Base-by-base conservation (phyloP, 2,329 filamentous ascomycete genomes). In the Cladosporium sp. region DNA sequence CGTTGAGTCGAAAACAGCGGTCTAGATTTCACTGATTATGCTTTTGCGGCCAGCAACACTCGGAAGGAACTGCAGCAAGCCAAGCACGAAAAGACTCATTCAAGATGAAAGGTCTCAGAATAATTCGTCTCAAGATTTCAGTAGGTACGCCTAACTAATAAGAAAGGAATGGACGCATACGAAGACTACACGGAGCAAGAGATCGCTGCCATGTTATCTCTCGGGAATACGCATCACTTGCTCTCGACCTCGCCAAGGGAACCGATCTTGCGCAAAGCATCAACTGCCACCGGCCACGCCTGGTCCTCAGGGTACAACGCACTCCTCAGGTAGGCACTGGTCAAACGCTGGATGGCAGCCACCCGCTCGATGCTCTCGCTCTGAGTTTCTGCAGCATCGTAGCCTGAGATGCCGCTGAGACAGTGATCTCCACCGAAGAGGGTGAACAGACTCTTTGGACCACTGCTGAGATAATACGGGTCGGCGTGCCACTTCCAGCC, bases 341-440 rank as follows among this genome's bases (percentile, higher is more conserved):
- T 42, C 4, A 49, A 11, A 28, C 46, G 42, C 18, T 49, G 46
- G 1, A 43, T 32, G 3, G 46, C 38, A 34, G 38, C 38, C 14
- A 49, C 38, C 31, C 37, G 33, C 13, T 49, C 37, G 2, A 28
- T n/a, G 9, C 31, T 43, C 11, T 49, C 46, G 10, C 33, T 19
- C 46, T 34, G 14, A 6, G 46, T 49, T 31, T 49, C 46, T 5
- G 14, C 18, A 13, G 37, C 40, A 31, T 49, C 46, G 13, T 42
- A 49, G 4, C 46, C 46, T 14, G 46, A 49, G 16, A 49, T 19
- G 60, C 51, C 70, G 60, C 51, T 69, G 35, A 58, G 54, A 14
- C 49, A 52, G 31, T 61, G 59, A 13, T 62, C 63, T 33, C 63
- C 60, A 41, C 55, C 59, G n/a, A 52, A 40, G 11, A 49, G 54